Base-by-base conservation (phyloP, 805 yeast species). In the Metschnikowia bowlesiae region DNA sequence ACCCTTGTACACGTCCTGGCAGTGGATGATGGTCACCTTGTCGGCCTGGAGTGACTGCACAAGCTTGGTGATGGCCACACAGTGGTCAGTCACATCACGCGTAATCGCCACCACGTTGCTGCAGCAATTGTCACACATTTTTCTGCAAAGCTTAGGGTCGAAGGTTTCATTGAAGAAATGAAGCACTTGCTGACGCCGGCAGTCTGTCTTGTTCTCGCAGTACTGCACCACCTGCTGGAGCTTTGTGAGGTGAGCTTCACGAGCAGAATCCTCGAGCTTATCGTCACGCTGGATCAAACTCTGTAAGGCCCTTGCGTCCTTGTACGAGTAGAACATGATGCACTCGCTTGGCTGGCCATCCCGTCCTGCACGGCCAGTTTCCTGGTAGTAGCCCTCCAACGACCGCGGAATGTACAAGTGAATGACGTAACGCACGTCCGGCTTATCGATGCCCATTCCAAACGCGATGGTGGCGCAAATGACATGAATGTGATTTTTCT, bases 381-480 rank as follows among this genome's bases (percentile, higher is more conserved):
- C 99, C 67, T 94, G 99, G 62, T 94, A 94, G 66, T 94, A 94
- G 0, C 97, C 98, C 68, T 94, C 99, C 55, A 94, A 73, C 47
- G 89, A 88, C 60, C 97, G 73, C 0, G 99, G 97, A 28, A 94
- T 70, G 6, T 94, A 87, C 55, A 85, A 76, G 69, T 94, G 99
- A 39, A 89, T 82, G 3, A 94, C 98, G 71, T 78, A 91, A 43
- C 99, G 74, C 10, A 94, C 99, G 67, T 94, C 96, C 0, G 97
- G 87, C 65, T 94, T 94, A 69, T 94, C 99, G 50, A 94, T 92
- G 44, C 99, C 99, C 99, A 94, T 94, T 29, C 99, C 99, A 75
- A 94, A 94, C 0, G 99, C 99, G 60, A 94, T 87, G 0, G 99
- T 94, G 0, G 99, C 99, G 71, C 97, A 92, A 11, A 94, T 90